phyloP scores from a whole-genome alignment of 2,329 filamentous ascomycete genomes.

The Endocalyx cinctus region DNA sequence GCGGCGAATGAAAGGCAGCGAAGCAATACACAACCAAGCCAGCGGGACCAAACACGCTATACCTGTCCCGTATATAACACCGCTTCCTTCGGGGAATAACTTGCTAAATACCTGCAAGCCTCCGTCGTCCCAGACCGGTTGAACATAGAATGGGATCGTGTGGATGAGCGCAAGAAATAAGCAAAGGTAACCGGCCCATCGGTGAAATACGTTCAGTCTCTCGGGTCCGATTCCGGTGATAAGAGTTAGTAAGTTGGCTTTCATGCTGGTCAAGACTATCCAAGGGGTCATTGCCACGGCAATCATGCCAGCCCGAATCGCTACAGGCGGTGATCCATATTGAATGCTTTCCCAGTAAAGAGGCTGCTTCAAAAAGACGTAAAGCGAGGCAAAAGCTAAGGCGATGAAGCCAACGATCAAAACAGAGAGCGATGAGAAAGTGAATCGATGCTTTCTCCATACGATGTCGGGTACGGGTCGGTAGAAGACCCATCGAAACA shows the following conservation, averaged over 20 bases:
- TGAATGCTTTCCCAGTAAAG: slow-evolving; percentile 84
- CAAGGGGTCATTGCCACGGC: slow-evolving; percentile 87
- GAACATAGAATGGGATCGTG: slow-evolving; percentile 83
- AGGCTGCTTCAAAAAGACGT: slow-evolving; percentile 82
- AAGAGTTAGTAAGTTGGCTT: slow-evolving; percentile 79
- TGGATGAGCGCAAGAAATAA: slow-evolving; percentile 80
- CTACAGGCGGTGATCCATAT: slow-evolving; percentile 82
- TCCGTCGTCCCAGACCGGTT: slow-evolving; percentile 77
- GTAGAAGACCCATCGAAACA: slow-evolving; percentile 86
- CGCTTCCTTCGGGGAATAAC: slow-evolving; percentile 61
- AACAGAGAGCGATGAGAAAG: slow-evolving; percentile 76
- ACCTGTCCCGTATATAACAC: slow-evolving; percentile 80
- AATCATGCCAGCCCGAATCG: slow-evolving; percentile 85
- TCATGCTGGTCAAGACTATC: slow-evolving; percentile 87
- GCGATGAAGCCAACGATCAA: slow-evolving; percentile 63
- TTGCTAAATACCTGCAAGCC: slow-evolving; percentile 66
- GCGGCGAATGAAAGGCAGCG: slow-evolving; percentile 71
- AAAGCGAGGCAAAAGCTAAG: slow-evolving; percentile 69
- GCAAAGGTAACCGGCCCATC: slow-evolving; percentile 86
- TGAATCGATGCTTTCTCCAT: slow-evolving; percentile 63
- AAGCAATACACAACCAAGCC: slow-evolving; percentile 78
- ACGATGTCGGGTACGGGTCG: slow-evolving; percentile 73
- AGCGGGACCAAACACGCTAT: slow-evolving; percentile 78
- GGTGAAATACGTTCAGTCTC: slow-evolving; percentile 84
- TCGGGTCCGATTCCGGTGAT: slow-evolving; percentile 91